Evolutionary conservation across 2,329 filamentous ascomycete species (phyloP), one percentile per base, ranked within the genome.

Genomic region (Parasarocladium wereldwijsianum): DNA sequence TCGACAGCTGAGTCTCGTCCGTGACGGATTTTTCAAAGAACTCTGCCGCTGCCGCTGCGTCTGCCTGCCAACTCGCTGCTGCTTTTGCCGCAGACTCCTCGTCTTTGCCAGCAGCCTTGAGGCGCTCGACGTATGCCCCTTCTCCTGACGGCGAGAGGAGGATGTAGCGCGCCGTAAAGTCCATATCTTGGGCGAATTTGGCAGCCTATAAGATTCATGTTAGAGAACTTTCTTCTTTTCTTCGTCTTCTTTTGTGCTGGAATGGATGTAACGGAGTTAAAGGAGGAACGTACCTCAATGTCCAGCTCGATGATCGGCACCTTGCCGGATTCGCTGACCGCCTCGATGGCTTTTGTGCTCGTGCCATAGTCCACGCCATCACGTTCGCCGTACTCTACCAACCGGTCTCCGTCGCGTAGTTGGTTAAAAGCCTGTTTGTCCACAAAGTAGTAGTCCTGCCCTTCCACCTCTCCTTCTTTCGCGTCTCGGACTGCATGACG

Each of bases 261-360:
- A 22, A 5, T 12, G 17, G 14, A 24, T 14, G 11, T 27, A 16
- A 12, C 13, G 32, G 6, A n/a, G 12, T 20, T 16, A 7, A 31
- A 32, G 23, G 24, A 21, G 5, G 16, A 32, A 45, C 56, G 51
- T 56, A 71, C 70, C 44, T 70, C 60, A 11, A 53, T 42, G 32
- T 65, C 59, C 41, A 74, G 54, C 36, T 62, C 55, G 38, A 73
- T 56, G 3, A 76, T 39, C 2, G 71, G 63, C 17, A 86, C 67
- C 45, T 75, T 75, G 23, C 66, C 67, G 7, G 55, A 45, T 26
- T 66, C 62, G 12, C 55, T 49, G 15, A 74, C 55, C 9, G 55
- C 54, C 11, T 70, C 64, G 1, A 73, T 55, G 2, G 55, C 52
- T 35, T 62, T 67, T 35, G 54, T 55, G 43, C 59, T 70, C 2